Percentiles rank a stretch among this genome's conserved stretches.
These are phyloP conservation scores for Lumnitzera racemosa DNA, from an alignment of 345 rosid species.

Conservation along the genomic window DNA sequence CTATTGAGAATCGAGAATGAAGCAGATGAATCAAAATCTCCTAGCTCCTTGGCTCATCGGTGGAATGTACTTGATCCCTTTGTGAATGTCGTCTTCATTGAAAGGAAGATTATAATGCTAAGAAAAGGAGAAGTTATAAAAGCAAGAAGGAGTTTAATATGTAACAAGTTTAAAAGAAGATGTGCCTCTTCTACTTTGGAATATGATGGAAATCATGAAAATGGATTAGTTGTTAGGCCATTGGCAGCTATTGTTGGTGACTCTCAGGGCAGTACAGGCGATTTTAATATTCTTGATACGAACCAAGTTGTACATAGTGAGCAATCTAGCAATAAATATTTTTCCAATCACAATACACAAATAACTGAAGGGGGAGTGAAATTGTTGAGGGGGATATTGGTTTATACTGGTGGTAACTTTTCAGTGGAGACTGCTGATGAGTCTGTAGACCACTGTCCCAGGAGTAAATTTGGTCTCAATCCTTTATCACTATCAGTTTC, in stretches of 20 bases:
- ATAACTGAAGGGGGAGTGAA: slow-evolving; percentile 14
- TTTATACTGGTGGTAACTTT: slow-evolving; percentile 10
- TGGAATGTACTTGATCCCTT: slow-evolving; percentile 90
- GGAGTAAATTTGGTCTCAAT: slow-evolving; percentile 8
- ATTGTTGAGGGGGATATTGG: slow-evolving; percentile 17
- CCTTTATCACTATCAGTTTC: slow-evolving; percentile 16
- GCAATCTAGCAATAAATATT: slow-evolving; percentile 23
- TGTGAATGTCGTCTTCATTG: slow-evolving; percentile 63
- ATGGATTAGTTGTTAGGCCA: slow-evolving; percentile 11
- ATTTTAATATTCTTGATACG: slow-evolving; percentile 30
- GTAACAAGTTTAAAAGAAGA: slow-evolving; percentile 17
- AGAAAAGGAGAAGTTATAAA: slow-evolving; percentile 68
- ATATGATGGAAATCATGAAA: slow-evolving; percentile 10
- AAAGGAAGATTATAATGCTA: slow-evolving; percentile 63
- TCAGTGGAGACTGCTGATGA: slow-evolving; percentile 15
- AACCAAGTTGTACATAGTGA: slow-evolving; percentile 28
- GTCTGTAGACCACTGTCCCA: slow-evolving; percentile 14
- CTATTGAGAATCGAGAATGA: slow-evolving; percentile 50
- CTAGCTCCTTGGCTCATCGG: slow-evolving; percentile 38
- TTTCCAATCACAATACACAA: slow-evolving; percentile 21
- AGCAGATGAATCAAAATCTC: slow-evolving; percentile 29
- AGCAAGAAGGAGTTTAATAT: slow-evolving; percentile 36
- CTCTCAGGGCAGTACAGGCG: slow-evolving; percentile 30
- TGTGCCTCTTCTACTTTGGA: slow-evolving; percentile 20
- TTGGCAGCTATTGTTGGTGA: slow-evolving; percentile 15